Evolutionary conservation across 305 asterid genomes (phyloP), one percentile per base, ranked within the genome.

Genomic region (Ajuga reptans): DNA sequence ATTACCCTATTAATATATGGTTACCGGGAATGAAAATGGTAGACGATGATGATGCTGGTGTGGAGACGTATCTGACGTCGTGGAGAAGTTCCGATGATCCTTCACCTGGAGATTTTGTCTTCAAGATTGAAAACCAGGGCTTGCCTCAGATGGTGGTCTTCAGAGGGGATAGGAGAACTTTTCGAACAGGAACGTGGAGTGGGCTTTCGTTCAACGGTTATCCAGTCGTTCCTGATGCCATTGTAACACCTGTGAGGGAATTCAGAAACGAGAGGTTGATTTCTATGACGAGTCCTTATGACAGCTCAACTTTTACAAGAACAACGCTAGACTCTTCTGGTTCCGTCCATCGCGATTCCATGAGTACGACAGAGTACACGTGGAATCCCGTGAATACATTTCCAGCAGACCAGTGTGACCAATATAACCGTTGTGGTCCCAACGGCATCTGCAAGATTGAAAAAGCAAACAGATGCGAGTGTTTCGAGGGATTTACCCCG

Each of bases 401-500:
- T 41, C 87, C 82, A 4, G 51, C 17, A 6, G 82, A 81, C 11
- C 5, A n/a, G 0, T 85, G 90, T 21, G 85, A 74, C 18, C 34
- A 73, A 6, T 85, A 81, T 47, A 75, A 54, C 4, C 60, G 3
- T 1, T 85, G 87, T 70, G 84, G 85, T 7, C 67, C 80, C 14
- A 66, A 84, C 41, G 68, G 80, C 1, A 37, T 85, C 41, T 85
- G 87, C 75, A 77, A 57, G 29, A 17, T 50, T 12, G 74, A 68
- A 6, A 56, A 45, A 4, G 6, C 52, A 0, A 34, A 69, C 9
- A 65, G 66, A 45, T 83, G 90, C 45, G 71, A 66, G 51, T 83
- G 86, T 57, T 51, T 82, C 27, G 73, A 68, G 58, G 76, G 83
- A 16, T 85, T 79, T 63, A 45, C 65, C 10, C 84, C 86, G 0